A percentile compares a stretch with the other conserved stretches of the same genome.
Conservation (phyloP, 2,329 filamentous ascomycete species). For the Hymenoscyphus infarciens region DNA sequence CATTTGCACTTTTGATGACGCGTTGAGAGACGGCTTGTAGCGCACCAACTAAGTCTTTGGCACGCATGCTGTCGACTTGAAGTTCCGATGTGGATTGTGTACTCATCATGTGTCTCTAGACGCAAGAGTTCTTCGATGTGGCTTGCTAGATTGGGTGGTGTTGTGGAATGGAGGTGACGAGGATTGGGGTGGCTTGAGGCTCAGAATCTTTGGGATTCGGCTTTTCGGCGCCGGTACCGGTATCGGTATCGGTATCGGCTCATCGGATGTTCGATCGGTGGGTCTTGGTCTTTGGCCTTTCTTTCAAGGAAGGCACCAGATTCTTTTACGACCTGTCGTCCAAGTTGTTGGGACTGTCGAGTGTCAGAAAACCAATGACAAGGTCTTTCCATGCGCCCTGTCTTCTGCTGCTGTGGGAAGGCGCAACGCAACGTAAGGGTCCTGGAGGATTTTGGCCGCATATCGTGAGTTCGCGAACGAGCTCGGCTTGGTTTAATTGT, state of each 20-base stretch:
- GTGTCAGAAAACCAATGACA: neutral
- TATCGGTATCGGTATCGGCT: neutral
- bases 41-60: conserved; percentile 59
- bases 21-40: conserved; percentile 57
- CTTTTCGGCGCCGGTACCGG: neutral
- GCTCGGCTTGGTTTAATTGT: neutral
- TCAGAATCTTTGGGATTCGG: neutral
- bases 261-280: neutral
- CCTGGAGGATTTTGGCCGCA: neutral
- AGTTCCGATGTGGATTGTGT: conserved; percentile 39
- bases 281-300: neutral
- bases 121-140: neutral
- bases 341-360: neutral
- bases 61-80: conserved; percentile 60
- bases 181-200: neutral
- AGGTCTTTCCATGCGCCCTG: neutral
- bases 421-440: neutral
- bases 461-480: neutral
- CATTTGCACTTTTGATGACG: conserved; percentile 50
- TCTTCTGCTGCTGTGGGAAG: neutral
- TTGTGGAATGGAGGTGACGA: conserved; percentile 5
- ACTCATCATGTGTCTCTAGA: neutral
- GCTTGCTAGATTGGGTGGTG: neutral
- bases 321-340: neutral
- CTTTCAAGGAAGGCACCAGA: neutral